A percentile compares a stretch with the other conserved stretches of the same genome.
Evolutionary conservation across 129 eudicot genomes (phyloP).

Genomic region (Lactuca saligna): DNA sequence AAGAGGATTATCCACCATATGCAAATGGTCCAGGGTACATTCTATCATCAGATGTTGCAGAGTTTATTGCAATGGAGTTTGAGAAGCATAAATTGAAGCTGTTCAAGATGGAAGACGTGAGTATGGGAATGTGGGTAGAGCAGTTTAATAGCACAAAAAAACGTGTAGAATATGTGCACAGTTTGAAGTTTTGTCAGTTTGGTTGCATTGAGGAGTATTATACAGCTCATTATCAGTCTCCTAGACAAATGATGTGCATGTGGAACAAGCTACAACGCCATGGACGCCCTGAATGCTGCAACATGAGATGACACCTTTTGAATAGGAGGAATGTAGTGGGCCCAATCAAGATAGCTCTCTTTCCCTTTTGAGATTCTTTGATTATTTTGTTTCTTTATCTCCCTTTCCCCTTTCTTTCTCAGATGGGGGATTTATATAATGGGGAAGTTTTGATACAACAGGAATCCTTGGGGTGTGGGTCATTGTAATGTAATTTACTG

Average conservation of each 20-base stretch:
- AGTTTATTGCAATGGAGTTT: slow-evolving; percentile 58
- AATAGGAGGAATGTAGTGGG: slow-evolving; percentile 21
- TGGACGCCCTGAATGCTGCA: slow-evolving; percentile 82
- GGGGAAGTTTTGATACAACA: slow-evolving; percentile 38
- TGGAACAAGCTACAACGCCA: slow-evolving; percentile 70
- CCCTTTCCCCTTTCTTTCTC: slow-evolving; percentile 37
- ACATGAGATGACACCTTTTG: slow-evolving; percentile 65
- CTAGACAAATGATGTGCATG: slow-evolving; percentile 88
- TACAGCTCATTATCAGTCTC: slow-evolving; percentile 95
- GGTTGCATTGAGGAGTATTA: slow-evolving; percentile 83
- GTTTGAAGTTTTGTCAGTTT: slow-evolving; percentile 82
- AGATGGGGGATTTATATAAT: slow-evolving; percentile 32
- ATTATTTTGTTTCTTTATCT: slow-evolving; percentile 26
- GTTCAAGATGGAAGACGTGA: slow-evolving; percentile 98
- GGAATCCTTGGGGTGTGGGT: slow-evolving; percentile 13
- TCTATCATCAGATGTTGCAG: slow-evolving; percentile 80
- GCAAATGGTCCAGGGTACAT: slow-evolving; percentile 95
- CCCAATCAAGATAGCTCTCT: slow-evolving; percentile 24
- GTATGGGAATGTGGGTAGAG: slow-evolving; percentile 99
- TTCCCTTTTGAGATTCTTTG: slow-evolving; percentile 30
- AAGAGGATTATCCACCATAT: slow-evolving; percentile 85
- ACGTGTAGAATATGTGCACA: slow-evolving; percentile 77
- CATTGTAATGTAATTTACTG: slow-evolving; percentile 41
- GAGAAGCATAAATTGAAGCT: slow-evolving; percentile 72
- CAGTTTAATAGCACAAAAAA: slow-evolving; percentile 59